These are phyloP conservation scores for Acanthamoeba castellanii DNA, from an alignment of 208 protist genomes.

Conservation along the genomic window DNA sequence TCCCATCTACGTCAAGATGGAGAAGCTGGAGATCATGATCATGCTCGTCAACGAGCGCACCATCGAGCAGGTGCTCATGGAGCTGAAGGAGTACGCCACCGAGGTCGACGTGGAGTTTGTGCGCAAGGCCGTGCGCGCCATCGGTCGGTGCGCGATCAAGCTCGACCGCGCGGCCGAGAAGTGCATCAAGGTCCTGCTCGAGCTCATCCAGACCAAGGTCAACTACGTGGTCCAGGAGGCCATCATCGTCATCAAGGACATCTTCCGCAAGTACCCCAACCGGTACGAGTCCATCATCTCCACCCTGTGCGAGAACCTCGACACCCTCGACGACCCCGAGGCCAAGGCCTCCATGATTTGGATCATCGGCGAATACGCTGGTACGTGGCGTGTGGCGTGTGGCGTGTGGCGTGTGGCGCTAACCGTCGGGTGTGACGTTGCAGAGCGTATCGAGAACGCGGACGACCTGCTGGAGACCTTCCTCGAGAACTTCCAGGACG, in stretches of 20 bases:
- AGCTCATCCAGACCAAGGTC: slow-evolving; percentile 96
- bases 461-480: slow-evolving; percentile 96
- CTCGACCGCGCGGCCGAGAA: slow-evolving; percentile 93
- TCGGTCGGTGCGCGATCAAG: slow-evolving; percentile 98
- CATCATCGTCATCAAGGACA: slow-evolving; percentile 97
- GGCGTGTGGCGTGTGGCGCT: not conserved
- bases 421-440: not conserved
- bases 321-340: slow-evolving; percentile 96
- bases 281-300: slow-evolving; percentile 94
- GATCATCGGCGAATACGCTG: slow-evolving; percentile 99
- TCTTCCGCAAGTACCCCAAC: slow-evolving; percentile 97
- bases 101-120: slow-evolving; percentile 99
- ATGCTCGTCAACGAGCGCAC: slow-evolving; percentile 94
- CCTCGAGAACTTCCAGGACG: slow-evolving; percentile 96
- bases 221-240: slow-evolving; percentile 98
- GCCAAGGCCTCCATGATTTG: slow-evolving; percentile 98
- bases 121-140: slow-evolving; percentile 96
- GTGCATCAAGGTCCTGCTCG: slow-evolving; percentile 95
- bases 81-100: slow-evolving; percentile 97
- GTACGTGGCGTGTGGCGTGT: not conserved
- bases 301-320: slow-evolving; percentile 96
- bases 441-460: slow-evolving; percentile 96
- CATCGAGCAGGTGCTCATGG: slow-evolving; percentile 92
- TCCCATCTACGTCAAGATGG: slow-evolving; percentile 99
- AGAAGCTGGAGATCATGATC: slow-evolving; percentile 98